Evolutionary conservation across 805 yeast genomes (phyloP), one percentile per base, ranked within the genome.

Genomic region (Phaffomyces antillensis): DNA sequence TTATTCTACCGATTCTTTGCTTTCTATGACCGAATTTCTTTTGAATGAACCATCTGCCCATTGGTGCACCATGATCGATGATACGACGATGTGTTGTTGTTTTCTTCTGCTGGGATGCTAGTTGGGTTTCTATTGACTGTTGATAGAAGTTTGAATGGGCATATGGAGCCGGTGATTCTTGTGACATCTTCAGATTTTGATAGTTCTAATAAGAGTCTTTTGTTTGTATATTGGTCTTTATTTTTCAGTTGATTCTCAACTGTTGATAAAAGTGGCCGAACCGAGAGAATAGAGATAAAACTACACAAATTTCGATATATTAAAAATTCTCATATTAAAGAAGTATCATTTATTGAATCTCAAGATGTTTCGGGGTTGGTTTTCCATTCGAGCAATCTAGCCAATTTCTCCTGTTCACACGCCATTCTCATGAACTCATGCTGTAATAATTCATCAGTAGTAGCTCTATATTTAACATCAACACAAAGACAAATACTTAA

Each of bases 401-500:
- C 75, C 58, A 86, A 67, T 44, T 76, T 86, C 5, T 68, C 68
- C 20, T 83, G 74, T 15, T 69, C 68, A 45, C 89, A 83, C 10
- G 85, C 79, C 65, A 73, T 73, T 46, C 72, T 74, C 47, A 86
- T 76, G 58, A 85, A 86, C 42, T 77, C 73, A 59, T 90, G 96
- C 47, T 77, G 80, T 35, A 93, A 68, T 43, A 93, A 71, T 61
- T 91, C 97, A 55, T 84, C 89, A 7, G 98, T 87, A 16, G 83
- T 76, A 1, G 98, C 98, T 55, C 99, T 77, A 59, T 83, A 84
- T 56, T 85, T 77, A 37, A 89, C 96, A 63, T 95, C 98, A 33
- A 91, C 98, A 66, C 96, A 88, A 24, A 93, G 71, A 68, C 98
- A 89, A 50, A 89, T 87, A 42, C 90, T 81, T 62, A 93, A 73